Base-by-base conservation (phyloP, 495 filamentous ascomycete genomes). In the Bathelium albidoporum region DNA sequence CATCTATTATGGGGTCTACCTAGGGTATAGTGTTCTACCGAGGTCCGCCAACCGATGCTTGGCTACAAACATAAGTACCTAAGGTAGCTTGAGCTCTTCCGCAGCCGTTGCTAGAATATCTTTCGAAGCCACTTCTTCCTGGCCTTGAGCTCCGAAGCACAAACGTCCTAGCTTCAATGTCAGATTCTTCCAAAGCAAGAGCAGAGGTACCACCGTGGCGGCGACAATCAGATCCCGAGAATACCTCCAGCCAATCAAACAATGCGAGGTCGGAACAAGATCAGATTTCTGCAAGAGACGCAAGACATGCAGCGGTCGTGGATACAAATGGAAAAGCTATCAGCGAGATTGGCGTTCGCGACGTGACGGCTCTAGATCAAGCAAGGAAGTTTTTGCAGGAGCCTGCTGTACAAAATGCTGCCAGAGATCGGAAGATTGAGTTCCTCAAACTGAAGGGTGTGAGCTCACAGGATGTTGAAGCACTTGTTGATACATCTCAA, bases 361-460 rank as follows among this genome's bases (percentile, higher is more conserved):
- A 68, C 66, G 32, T 68, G 41, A 55, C 74, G 45, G 16, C 87
- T 12, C 70, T 93, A 20, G 83, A 89, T 20, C 84, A 90, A 70
- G 90, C 90, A 22, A 76, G 81, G 36, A 85, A 79, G 62, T 96
- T 97, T 70, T 82, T 97, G n/a, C 76, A 88, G 45, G 88, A 92
- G 62, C 85, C 88, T 9, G 80, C 79, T n/a, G 88, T 96, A 53
- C 82, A 83, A 32, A 77, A 87, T 70, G 83, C 87, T 11, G 78
- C 87, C 1, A 78, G 79, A 52, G 87, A 89, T 59, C 84, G 84
- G 73, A 94, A 96, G 75, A 77, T 85, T 31, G 80, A 82, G 1
- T 97, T 96, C 64, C 76, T 97, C 9, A 82, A 87, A 67, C 83
- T 82, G 36, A 97, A 98, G 72, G 91, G 90, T 0, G 74, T 96